Percentiles rank a stretch among this genome's conserved stretches.
Evolutionary conservation across 2,329 filamentous ascomycete species (phyloP).

Genomic region (Fusarium liriodendri): DNA sequence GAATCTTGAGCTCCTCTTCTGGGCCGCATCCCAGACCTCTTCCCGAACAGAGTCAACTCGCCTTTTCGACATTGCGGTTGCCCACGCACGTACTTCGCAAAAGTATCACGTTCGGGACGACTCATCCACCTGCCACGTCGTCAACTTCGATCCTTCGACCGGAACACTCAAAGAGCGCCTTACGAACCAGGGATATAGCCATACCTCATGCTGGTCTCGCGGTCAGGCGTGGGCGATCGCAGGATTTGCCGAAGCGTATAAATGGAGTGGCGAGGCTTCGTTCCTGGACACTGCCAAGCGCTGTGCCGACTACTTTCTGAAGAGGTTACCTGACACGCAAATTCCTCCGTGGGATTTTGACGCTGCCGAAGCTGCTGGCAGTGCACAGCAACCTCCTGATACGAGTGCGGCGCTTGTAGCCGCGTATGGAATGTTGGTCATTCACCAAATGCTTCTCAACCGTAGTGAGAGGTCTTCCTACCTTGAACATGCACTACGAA

Average conservation of each 20-base stretch:
- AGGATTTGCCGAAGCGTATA: slow-evolving; percentile 59
- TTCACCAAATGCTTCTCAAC: slow-evolving; percentile 43
- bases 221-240: slow-evolving; percentile 62
- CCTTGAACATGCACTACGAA: slow-evolving; percentile 1
- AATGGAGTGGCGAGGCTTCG: slow-evolving; percentile 55
- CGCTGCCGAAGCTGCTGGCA: not conserved
- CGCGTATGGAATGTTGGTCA: slow-evolving; percentile 52
- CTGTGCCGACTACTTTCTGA: slow-evolving; percentile 59
- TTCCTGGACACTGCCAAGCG: slow-evolving; percentile 56
- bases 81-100: slow-evolving; percentile 54
- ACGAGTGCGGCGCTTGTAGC: slow-evolving; percentile 54
- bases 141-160: slow-evolving; percentile 57
- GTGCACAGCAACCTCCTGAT: slow-evolving; percentile 44
- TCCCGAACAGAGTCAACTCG: not conserved
- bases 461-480: slow-evolving; percentile 27
- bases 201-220: slow-evolving; percentile 58
- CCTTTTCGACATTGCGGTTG: slow-evolving; percentile 49
- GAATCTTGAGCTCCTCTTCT: slow-evolving; percentile 58
- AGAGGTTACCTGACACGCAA: slow-evolving; percentile 29
- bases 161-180: slow-evolving; percentile 53
- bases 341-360: slow-evolving; percentile 61
- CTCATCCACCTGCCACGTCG: slow-evolving; percentile 55
- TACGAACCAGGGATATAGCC: slow-evolving; percentile 59
- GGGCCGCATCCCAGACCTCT: slow-evolving; percentile 44
- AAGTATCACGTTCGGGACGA: slow-evolving; percentile 54